Base-by-base conservation (phyloP, 2,329 filamentous ascomycete species). In the Pyrenochaeta sp. region DNA sequence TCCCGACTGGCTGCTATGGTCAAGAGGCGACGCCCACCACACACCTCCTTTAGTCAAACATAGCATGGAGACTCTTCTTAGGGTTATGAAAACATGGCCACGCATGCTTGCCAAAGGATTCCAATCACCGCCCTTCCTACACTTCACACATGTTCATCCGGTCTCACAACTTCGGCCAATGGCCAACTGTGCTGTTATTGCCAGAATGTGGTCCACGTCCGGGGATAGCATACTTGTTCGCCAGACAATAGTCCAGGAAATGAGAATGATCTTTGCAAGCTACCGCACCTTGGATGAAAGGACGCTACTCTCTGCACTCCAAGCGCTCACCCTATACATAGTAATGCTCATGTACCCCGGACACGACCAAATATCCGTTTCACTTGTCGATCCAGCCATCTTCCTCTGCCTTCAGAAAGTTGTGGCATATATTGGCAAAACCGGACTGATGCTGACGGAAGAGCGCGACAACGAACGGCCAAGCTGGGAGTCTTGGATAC, bases 281-380 rank as follows among this genome's bases (percentile, higher is more conserved):
- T 71, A 67, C 38, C 59, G 53, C 31, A 56, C 54, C 7, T 64
- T 67, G 27, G 65, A 73, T 35, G 62, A 69, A 36, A 44, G 53
- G 5, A 61, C 63, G 19, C 59, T 74, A 3, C 49, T 74, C 10
- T 60, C 68, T 17, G 62, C 66, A 3, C 42, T 74, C 3, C 72
- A 75, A 54, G 62, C 71, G 19, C 51, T 74, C 1, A 55, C 65
- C 1, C 63, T 75, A 15, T 74, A 74, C 37, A 55, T 64, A 1
- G 61, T 74, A 6, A 62, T 75, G 7, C 60, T 75, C 11, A 53
- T 75, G 20, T 74, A 72, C 45, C 71, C 72, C 3, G 55, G 58
- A 4, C 57, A 47, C 35, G 41, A 42, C 32, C 61, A 60, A 35
- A 36, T 38, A 14, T 42, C 40, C 4, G 51, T 58, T 20, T 58